Base-by-base conservation (phyloP, 225 moss, liverwort and hornwort genomes). In the Antitrichia curtipendula region DNA sequence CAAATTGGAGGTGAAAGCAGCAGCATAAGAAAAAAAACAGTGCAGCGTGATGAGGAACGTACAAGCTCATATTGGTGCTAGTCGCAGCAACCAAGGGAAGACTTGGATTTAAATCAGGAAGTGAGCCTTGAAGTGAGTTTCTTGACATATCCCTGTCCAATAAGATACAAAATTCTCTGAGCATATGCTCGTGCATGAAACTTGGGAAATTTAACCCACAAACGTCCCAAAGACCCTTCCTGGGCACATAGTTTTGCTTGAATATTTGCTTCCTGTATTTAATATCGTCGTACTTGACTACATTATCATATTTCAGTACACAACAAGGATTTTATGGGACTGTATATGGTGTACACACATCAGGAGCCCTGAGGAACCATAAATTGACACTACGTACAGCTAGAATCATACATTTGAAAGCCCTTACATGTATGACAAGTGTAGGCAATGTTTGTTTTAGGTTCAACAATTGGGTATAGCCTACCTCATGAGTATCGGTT, bases 111-210 rank as follows among this genome's bases (percentile, higher is more conserved):
- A 93, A 85, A 72, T 80, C n/a, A 89, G 91, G 91, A 85, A 94
- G 88, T 17, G 87, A 77, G 31, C 91, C 92, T 85, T 91, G 89
- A 19, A 94, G 86, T 24, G 90, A 91, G 84, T 93, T 93, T 78
- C 87, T 88, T 38, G 93, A 93, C 91, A 94, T 85, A 60, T 92
- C 94, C 83, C 92, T 92, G 90, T 50, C 34, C 81, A 58, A 13
- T 7, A 31, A 57, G 20, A 87, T 63, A 58, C 56, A 85, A 50
- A 84, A 36, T 36, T 58, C 0, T 32, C 54, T 71, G 40, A 86
- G 45, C 31, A n/a, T 7, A 53, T 23, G 14, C 52, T 64, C 28
- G 59, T 63, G 32, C 38, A 52, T 38, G 57, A 13, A 88, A 52
- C 45, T 84, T 66, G 47, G 31, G 54, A 50, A 52, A 36, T 13